Conservation (phyloP, 805 yeast genomes). For the Lipomyces chichibuensis region DNA sequence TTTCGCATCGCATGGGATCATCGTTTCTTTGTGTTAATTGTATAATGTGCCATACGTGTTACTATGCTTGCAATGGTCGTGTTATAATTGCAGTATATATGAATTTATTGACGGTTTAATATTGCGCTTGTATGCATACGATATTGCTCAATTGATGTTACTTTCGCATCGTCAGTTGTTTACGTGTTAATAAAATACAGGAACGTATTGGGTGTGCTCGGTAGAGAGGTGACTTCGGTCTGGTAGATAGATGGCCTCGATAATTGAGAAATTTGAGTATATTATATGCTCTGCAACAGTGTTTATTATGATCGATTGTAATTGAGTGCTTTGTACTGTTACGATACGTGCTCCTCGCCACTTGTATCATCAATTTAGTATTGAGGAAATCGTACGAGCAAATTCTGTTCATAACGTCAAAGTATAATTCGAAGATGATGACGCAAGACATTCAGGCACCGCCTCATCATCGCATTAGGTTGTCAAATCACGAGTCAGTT, state of each 20-base stretch:
- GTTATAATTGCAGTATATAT: not conserved
- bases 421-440: not conserved
- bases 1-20: not conserved
- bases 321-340: not conserved
- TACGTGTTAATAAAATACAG: not conserved
- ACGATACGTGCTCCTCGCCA: not conserved
- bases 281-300: not conserved
- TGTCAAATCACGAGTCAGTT: too few relatives aligned
- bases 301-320: not conserved
- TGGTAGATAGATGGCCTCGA: too few relatives aligned
- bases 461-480: not conserved
- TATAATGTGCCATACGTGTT: not conserved
- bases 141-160: not conserved
- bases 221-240: too few relatives aligned
- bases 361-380: too few relatives aligned
- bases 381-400: too few relatives aligned
- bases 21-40: not conserved
- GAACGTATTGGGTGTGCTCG: too few relatives aligned
- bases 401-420: too few relatives aligned
- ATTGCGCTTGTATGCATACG: not conserved
- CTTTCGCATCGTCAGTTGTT: not conserved
- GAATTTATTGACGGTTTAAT: not conserved
- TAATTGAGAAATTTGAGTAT: not conserved
- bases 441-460: not conserved
- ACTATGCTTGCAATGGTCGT: not conserved